phyloP scores from a whole-genome alignment of 768 basidiomycete genomes.

The Mycena belliarum region DNA sequence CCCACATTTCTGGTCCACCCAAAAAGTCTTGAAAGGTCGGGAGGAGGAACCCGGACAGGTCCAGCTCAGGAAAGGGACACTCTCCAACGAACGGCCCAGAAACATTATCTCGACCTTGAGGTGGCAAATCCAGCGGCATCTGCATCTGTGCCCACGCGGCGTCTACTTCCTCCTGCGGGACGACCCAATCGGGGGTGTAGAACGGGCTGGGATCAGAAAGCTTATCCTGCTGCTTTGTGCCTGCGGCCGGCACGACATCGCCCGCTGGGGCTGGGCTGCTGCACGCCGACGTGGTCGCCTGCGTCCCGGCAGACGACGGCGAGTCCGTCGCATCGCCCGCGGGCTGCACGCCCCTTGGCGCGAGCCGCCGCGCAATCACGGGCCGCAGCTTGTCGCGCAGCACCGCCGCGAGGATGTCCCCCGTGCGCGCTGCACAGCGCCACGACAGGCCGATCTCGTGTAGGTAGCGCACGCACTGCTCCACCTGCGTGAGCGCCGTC shows the following conservation, averaged over 20 bases:
- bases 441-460: slow-evolving; percentile 10
- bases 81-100: background rate
- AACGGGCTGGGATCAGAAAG: background rate
- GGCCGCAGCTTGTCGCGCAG: slow-evolving; percentile 5
- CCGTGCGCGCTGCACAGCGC: slow-evolving; percentile 1
- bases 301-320: background rate
- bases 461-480: slow-evolving; percentile 12
- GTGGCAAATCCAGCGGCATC: background rate
- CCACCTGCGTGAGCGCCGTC: slow-evolving; percentile 14
- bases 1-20: background rate
- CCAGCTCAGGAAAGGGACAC: background rate
- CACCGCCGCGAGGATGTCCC: slow-evolving; percentile 3
- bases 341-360: slow-evolving; percentile 2
- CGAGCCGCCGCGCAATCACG: slow-evolving; percentile 8
- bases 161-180: background rate
- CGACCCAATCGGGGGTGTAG: background rate
- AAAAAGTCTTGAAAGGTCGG: background rate
- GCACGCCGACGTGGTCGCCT: background rate
- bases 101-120: background rate
- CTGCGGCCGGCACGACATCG: no score
- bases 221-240: no score
- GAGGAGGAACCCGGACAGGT: background rate
- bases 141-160: background rate
- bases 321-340: no score
- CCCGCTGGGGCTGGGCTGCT: no score